phyloP scores from a whole-genome alignment of 1,284 basidiomycete species.

The Cutaneotrichosporon arboriforme region DNA sequence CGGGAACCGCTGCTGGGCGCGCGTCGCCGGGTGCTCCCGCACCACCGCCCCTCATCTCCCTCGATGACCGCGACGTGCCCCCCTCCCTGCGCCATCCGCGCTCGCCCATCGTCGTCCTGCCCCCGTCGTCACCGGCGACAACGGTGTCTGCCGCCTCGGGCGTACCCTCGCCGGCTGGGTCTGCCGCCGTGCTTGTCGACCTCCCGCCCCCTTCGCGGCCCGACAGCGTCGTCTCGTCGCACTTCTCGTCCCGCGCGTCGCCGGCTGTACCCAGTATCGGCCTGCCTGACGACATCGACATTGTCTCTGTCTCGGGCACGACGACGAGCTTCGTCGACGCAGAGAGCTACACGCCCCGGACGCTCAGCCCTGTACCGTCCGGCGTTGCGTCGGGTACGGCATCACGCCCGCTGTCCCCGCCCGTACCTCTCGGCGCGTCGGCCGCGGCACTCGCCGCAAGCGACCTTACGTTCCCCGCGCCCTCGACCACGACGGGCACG shows the following conservation, averaged over 20 bases:
- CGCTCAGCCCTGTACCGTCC: background rate
- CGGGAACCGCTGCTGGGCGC: no score
- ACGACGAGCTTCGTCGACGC: conserved; percentile 15
- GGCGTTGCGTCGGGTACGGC: background rate
- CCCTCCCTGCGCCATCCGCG: no score
- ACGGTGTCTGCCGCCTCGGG: no score
- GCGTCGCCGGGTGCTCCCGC: no score
- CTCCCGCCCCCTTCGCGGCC: background rate
- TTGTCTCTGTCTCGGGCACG: conserved; percentile 11
- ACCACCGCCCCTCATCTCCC: background rate
- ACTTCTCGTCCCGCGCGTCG: no score
- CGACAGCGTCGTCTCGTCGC: background rate
- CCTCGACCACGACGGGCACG: background rate
- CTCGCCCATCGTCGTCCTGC: no score
- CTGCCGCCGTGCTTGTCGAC: background rate
- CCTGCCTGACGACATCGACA: conserved; percentile 8
- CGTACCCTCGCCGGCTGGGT: no score
- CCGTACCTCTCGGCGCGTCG: background rate
- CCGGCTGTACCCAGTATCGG: no score
- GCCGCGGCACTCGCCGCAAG: background rate
- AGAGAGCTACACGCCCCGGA: conserved; percentile 17
- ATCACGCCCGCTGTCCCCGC: background rate
- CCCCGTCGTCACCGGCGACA: no score
- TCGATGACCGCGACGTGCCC: background rate
- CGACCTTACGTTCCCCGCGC: background rate